Base-by-base conservation (phyloP, 768 basidiomycete species). In the Rubroboletus satanas region DNA sequence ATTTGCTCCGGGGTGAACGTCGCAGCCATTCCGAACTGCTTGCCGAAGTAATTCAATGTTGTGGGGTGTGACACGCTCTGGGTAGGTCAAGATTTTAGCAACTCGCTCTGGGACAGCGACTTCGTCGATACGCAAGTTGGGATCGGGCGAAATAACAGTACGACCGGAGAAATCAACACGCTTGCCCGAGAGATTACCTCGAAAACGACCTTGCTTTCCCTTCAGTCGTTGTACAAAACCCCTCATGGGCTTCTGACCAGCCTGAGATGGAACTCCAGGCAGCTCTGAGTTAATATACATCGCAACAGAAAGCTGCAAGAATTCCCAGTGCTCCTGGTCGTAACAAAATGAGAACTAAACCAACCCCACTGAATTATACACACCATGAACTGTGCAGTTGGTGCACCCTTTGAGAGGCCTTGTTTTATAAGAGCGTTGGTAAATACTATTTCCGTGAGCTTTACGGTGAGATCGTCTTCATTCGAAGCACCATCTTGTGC, bases 261-360 rank as follows among this genome's bases (percentile, higher is more conserved):
- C 81, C 69, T 90, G 86, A 4, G 88, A 85, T 1, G 89, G 89
- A 11, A 98, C 85, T 41, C 97, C 97, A 14, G 97, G 97, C 12
- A 93, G 78, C 68, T 98, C 95, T 2, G 96, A 96, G 74, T 98
- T 98, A 76, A 99, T 88, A 71, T 98, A 99, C 82, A 98, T 88
- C 0, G 97, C 97, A 26, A 98, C 92, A 15, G 88, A 88, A 46
- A 95, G 79, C 65, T 97, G 93, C 1, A 99, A 78, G 60, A 96
- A 93, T 63, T 98, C 97, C 97, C 97, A 99, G 83, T 96, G 87
- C 81, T 94, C 95, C 93, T 94, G 41, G 37, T 23, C 1, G 12
- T 21, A 17, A 50, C 31, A 32, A 6, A 17, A 51, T 62, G 15
- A 64, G 45, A 37, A 21, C 1, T 9, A 29, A 31, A 49, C 37